Evolutionary conservation across 2,329 filamentous ascomycete genomes (phyloP), one percentile per base, ranked within the genome.

Genomic region (Pestalotiopsis sp.): DNA sequence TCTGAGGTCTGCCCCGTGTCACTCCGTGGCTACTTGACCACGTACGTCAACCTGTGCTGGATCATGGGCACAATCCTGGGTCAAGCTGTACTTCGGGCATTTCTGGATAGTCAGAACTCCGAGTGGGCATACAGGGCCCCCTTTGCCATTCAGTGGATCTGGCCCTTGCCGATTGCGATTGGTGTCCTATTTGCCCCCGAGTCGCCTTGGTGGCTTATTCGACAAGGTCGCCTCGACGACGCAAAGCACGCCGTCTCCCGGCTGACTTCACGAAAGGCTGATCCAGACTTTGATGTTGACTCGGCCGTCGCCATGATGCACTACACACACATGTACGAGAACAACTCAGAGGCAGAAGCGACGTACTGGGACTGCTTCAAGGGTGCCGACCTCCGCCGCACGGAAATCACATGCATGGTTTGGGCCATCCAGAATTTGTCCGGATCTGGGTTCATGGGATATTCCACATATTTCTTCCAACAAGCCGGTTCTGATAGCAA

Each of bases 281-380:
- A 93, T 69, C 91, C 89, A 0, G 87, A 91, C 69, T 95, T 96
- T 74, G 88, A 97, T 75, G 88, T 92, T 12, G 92, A 97, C 71
- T 93, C 96, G 81, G 96, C 93, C 0, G 85, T 97, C 64, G 91
- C 93, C 74, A 96, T 97, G 93, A 97, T 97, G 92, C 89, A 94
- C 1, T 93, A 97, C 77, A 97, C 94, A 0, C 95, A 92, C 0
- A 91, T 92, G 0, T 83, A 97, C 12, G 94, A 97, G 78, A 87
- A 93, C 76, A 86, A 88, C 79, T 92, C 94, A 65, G 94, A 92
- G 3, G 82, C 83, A 7, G 93, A 93, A 39, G 88, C 92, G 5
- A 90, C 86, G 65, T 97, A 96, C 79, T 80, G 88, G 74, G 94
- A 97, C 79, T 97, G 94, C 81, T 97, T 97, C 86, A 91, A 87